Evolutionary conservation across 345 rosid species (phyloP).

Genomic region (Turritis glabra): DNA sequence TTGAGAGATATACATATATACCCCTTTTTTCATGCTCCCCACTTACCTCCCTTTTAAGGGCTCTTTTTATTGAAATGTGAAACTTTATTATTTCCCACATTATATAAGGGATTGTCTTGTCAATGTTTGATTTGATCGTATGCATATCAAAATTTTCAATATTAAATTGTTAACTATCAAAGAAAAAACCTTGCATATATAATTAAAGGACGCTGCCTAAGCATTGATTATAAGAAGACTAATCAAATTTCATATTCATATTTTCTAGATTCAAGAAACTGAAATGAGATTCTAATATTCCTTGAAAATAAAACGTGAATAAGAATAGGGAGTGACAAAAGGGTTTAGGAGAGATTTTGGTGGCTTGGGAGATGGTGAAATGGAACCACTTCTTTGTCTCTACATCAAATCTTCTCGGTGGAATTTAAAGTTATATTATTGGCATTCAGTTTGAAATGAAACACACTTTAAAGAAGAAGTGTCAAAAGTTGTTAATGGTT

Average conservation of each 20-base stretch:
- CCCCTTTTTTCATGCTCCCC: conserved; percentile 32
- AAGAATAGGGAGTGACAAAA: conserved; percentile 31
- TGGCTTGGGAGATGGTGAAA: conserved; percentile 53
- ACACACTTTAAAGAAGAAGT: conserved; percentile 31
- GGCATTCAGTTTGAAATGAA: conserved; percentile 13
- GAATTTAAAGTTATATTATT: conserved; percentile 36
- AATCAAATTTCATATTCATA: background rate
- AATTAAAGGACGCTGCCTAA: too few species aligned
- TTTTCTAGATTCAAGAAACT: background rate
- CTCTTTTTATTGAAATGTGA: conserved; percentile 1
- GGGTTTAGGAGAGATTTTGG: conserved; percentile 47
- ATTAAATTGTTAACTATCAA: background rate
- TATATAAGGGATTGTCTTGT: background rate
- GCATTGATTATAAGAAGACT: too few species aligned
- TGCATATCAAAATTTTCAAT: background rate
- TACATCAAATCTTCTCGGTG: conserved; percentile 36
- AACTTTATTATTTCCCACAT: background rate
- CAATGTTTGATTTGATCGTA: background rate
- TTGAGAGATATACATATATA: conserved; percentile 25
- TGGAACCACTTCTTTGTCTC: conserved; percentile 43
- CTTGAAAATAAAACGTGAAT: background rate
- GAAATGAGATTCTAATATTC: conserved; percentile 7
- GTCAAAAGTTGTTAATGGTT: conserved; percentile 31
- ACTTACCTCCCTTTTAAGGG: conserved; percentile 31
- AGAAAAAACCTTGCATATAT: background rate